Conservation (phyloP, 169 alveolate genomes). For the Plasmodium fragile region DNA sequence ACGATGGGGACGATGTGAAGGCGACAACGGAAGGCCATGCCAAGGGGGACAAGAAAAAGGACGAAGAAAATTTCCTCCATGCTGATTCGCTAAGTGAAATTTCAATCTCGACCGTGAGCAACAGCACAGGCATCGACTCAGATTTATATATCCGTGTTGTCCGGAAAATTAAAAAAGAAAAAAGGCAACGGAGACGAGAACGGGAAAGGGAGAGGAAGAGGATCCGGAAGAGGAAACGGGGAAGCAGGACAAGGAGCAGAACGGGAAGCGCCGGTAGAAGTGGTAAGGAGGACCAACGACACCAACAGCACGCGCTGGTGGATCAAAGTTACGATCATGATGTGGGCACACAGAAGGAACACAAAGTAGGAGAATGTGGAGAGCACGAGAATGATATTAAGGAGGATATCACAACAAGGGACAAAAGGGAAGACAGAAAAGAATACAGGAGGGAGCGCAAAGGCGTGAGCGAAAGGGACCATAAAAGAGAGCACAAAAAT, state of each 20-base stretch:
- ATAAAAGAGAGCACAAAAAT: not conserved
- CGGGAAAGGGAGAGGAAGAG: conserved; percentile 18
- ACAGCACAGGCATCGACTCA: conserved; percentile 73
- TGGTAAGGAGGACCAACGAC: not conserved
- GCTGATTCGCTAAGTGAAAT: conserved; percentile 47
- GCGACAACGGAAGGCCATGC: not conserved
- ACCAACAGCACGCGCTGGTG: not conserved
- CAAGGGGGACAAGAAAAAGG: not conserved
- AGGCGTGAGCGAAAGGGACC: not conserved
- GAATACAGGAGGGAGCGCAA: not conserved
- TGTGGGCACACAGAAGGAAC: not conserved
- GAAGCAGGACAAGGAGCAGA: not conserved
- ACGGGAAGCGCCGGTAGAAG: not conserved
- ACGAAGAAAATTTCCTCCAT: not conserved
- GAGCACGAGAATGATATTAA: not conserved
- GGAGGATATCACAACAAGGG: not conserved
- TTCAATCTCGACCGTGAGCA: conserved; percentile 68
- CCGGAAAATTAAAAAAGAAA: conserved; percentile 56
- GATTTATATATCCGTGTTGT: conserved; percentile 67
- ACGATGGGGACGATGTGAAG: not conserved
- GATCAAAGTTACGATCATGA: not conserved
- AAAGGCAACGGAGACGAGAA: conserved; percentile 16
- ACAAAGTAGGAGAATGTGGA: not conserved
- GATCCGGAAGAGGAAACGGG: not conserved
- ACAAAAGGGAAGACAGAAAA: not conserved